Conservation (phyloP, 345 rosid species). For the Punica granatum region DNA sequence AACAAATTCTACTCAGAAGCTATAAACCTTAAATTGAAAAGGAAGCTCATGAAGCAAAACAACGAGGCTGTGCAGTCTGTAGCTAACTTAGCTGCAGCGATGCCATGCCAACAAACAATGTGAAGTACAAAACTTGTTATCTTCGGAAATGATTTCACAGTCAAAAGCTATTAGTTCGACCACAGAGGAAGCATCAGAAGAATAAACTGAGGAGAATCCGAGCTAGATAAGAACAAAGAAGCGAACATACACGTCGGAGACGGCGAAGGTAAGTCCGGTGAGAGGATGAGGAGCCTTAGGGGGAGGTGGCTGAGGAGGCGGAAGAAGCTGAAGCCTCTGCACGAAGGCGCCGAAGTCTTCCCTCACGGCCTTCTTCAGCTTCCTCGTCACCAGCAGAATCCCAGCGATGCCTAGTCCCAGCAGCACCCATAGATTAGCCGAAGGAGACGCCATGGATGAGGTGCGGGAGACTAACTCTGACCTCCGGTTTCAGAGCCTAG, state of each 20-base stretch:
- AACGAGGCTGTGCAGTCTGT: not conserved
- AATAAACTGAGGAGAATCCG: not conserved
- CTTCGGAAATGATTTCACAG: not conserved
- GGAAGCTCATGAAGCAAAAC: not conserved
- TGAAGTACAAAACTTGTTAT: not conserved
- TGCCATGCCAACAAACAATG: not conserved
- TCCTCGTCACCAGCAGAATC: constrained; percentile 48
- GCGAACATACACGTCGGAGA: constrained; percentile 66
- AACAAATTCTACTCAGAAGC: not conserved
- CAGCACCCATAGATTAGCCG: constrained; percentile 76
- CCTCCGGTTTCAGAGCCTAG: too few species aligned
- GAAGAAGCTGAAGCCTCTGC: constrained; percentile 66
- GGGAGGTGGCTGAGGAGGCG: constrained; percentile 98
- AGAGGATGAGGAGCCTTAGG: constrained; percentile 99
- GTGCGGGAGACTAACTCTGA: not conserved
- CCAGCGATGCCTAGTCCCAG: constrained; percentile 88
- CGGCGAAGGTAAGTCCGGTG: constrained; percentile 76
- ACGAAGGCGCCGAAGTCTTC: constrained; percentile 94
- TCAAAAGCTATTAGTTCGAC: too few species aligned
- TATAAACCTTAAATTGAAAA: not conserved
- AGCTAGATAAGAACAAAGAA: not conserved
- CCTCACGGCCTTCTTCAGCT: constrained; percentile 55
- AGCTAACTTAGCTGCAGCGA: not conserved
- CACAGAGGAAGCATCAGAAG: not conserved
- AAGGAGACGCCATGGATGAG: constrained; percentile 11